phyloP scores from a whole-genome alignment of 2,329 filamentous ascomycete genomes.

The Teratosphaeria nubilosa region DNA sequence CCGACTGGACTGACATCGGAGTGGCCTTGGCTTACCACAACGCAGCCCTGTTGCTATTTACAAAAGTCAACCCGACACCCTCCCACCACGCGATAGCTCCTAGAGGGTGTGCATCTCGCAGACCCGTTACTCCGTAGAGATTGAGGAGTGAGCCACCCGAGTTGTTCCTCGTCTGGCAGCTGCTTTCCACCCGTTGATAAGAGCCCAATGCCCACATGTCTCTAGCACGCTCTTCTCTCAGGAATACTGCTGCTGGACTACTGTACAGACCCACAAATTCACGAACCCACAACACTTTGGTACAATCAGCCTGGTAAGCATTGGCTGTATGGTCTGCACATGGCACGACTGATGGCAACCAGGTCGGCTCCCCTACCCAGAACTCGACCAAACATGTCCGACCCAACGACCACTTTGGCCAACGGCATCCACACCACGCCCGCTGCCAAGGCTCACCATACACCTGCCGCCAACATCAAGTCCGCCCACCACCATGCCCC shows the following conservation, averaged over 20 bases:
- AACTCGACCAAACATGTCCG: not conserved
- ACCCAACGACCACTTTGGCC: not conserved
- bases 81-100: not conserved
- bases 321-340: not conserved
- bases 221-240: not conserved
- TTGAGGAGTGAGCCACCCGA: not conserved
- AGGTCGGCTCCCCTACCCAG: not conserved
- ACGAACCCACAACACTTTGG: not conserved
- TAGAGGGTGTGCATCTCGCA: not conserved
- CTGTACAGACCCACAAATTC: not conserved
- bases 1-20: not conserved
- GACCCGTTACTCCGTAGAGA: not conserved
- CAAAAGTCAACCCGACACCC: not conserved
- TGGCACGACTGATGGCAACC: not conserved
- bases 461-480: slow-evolving; percentile 26
- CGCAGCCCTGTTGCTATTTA: not conserved
- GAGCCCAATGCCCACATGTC: not conserved
- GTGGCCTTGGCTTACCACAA: not conserved
- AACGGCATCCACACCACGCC: not conserved
- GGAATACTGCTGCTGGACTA: not conserved
- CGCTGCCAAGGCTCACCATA: not conserved
- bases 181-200: not conserved
- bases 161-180: not conserved
- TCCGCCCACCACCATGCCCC: slow-evolving; percentile 21
- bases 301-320: slow-evolving; percentile 1